Evolutionary conservation across 2,329 filamentous ascomycete genomes (phyloP).

Genomic region (Sporothrix brunneoviolacea): DNA sequence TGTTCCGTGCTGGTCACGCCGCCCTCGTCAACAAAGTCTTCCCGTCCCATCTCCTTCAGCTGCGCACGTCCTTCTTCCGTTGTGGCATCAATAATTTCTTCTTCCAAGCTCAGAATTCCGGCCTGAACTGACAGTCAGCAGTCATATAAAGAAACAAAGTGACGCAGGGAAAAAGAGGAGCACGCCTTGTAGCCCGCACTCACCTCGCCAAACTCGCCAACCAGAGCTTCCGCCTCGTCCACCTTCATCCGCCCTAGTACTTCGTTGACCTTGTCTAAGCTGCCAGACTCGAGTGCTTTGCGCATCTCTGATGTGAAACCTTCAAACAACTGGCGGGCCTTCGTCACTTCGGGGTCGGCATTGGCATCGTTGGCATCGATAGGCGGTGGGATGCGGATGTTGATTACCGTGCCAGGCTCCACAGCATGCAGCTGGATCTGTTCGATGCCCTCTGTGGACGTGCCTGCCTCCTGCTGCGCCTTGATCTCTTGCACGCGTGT

Average conservation of each 20-base stretch:
- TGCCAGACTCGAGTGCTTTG: slow-evolving; percentile 77
- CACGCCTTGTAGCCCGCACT: slow-evolving; percentile 17
- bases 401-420: slow-evolving; percentile 85
- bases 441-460: slow-evolving; percentile 64
- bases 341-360: slow-evolving; percentile 50
- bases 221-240: slow-evolving; percentile 73
- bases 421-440: slow-evolving; percentile 97
- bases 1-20: not conserved
- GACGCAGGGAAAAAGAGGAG: not conserved
- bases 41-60: slow-evolving; percentile 62
- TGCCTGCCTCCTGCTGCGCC: slow-evolving; percentile 32
- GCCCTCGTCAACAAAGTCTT: slow-evolving; percentile 9
- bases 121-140: slow-evolving; percentile 15
- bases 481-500: slow-evolving; percentile 67
- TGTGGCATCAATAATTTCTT: slow-evolving; percentile 91
- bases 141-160: too few species aligned
- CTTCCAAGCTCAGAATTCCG: slow-evolving; percentile 66
- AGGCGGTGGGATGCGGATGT: slow-evolving; percentile 70
- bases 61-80: slow-evolving; percentile 77
- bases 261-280: slow-evolving; percentile 79
- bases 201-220: slow-evolving; percentile 65
- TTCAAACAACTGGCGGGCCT: slow-evolving; percentile 71
- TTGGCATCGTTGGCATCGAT: slow-evolving; percentile 45
- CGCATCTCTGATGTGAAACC: slow-evolving; percentile 74
- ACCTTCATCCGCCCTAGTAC: slow-evolving; percentile 81